Evolutionary conservation across 495 filamentous ascomycete genomes (phyloP).

Genomic region (Hyaloscypha bicolor): DNA sequence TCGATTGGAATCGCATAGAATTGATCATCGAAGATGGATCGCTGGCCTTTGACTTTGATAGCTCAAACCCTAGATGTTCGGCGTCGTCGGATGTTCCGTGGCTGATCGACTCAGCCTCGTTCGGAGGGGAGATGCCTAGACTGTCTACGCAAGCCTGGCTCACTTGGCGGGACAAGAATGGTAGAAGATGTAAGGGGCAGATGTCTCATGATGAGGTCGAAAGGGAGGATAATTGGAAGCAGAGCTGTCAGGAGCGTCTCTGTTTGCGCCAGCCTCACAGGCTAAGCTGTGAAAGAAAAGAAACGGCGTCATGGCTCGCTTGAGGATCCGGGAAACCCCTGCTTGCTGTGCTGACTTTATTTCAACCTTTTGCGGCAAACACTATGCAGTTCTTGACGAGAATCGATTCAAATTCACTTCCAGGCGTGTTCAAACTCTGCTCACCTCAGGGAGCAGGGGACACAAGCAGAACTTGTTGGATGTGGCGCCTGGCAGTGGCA

Average conservation of each 20-base stretch:
- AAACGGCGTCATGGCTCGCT: conserved; percentile 4
- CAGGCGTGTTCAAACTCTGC: too few species aligned
- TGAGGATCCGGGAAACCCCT: not conserved
- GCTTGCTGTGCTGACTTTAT: not conserved
- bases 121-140: not conserved
- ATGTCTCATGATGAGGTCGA: not conserved
- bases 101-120: conserved; percentile 16
- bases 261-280: not conserved
- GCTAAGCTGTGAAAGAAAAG: not conserved
- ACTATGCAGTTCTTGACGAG: not conserved
- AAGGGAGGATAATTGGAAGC: not conserved
- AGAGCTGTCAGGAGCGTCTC: not conserved
- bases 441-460: too few species aligned
- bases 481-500: too few species aligned
- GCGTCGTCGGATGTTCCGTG: conserved; percentile 3
- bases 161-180: not conserved
- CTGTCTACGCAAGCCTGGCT: conserved; percentile 16
- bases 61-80: not conserved
- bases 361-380: conserved; percentile 1
- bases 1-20: not conserved
- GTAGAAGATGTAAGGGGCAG: not conserved
- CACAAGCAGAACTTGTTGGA: too few species aligned
- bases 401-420: too few species aligned
- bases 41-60: not conserved
- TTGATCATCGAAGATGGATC: not conserved